Evolutionary conservation across 2,329 filamentous ascomycete species (phyloP).

Genomic region (Trichoderma sp.): DNA sequence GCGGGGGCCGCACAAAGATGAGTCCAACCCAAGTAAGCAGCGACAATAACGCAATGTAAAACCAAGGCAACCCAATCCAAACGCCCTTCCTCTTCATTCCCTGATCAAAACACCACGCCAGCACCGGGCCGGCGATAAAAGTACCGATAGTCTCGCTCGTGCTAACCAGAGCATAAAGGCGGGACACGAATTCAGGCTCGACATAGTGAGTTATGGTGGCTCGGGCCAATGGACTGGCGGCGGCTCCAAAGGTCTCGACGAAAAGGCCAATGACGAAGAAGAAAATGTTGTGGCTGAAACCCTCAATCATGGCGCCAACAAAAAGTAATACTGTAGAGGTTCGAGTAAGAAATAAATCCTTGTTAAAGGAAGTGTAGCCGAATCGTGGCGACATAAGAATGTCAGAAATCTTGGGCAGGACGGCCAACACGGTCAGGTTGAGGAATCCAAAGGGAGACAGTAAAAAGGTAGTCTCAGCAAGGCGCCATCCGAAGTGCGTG

Average conservation of each 20-base stretch:
- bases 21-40: slow-evolving; percentile 30
- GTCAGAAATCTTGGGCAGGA: slow-evolving; percentile 36
- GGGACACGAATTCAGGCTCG: slow-evolving; percentile 37
- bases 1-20: slow-evolving; percentile 35
- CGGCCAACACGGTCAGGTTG: slow-evolving; percentile 36
- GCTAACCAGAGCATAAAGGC: slow-evolving; percentile 41
- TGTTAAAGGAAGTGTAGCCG: slow-evolving; percentile 34
- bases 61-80: slow-evolving; percentile 41
- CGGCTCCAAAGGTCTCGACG: slow-evolving; percentile 38
- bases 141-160: slow-evolving; percentile 40
- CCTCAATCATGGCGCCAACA: slow-evolving; percentile 35
- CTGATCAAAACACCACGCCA: slow-evolving; percentile 39
- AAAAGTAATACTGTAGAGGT: slow-evolving; percentile 35
- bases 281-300: slow-evolving; percentile 32
- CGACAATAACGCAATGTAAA: slow-evolving; percentile 37
- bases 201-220: slow-evolving; percentile 42
- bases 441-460: slow-evolving; percentile 41
- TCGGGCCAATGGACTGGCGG: slow-evolving; percentile 37
- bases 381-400: slow-evolving; percentile 34
- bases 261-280: slow-evolving; percentile 39
- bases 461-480: slow-evolving; percentile 42
- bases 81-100: slow-evolving; percentile 36
- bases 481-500: slow-evolving; percentile 44
- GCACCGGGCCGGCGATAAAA: slow-evolving; percentile 40
- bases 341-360: slow-evolving; percentile 38